Evolutionary conservation across 805 yeast genomes (phyloP).

Genomic region (Zygosaccharomyces lentus): DNA sequence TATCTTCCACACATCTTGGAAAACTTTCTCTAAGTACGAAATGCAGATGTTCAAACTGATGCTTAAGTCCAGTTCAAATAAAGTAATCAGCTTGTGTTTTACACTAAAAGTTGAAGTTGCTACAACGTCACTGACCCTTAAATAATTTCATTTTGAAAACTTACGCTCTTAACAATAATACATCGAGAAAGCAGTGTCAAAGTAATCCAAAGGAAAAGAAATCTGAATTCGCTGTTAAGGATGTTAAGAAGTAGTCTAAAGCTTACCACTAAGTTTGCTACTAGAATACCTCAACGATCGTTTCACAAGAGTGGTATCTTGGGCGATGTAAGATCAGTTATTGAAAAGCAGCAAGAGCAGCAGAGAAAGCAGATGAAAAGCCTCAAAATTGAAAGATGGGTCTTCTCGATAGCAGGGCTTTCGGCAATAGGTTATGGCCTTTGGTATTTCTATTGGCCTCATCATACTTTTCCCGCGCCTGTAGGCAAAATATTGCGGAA

Average conservation of each 20-base stretch:
- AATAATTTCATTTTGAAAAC: not conserved
- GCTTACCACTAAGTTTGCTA: not conserved
- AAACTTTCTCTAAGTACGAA: no score
- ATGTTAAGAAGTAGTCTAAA: conserved; percentile 1
- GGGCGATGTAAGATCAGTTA: conserved; percentile 5
- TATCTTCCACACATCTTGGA: conserved; percentile 60
- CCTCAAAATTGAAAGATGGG: conserved; percentile 12
- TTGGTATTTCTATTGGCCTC: conserved; percentile 56
- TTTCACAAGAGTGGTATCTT: conserved; percentile 6
- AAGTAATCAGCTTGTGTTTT: no score
- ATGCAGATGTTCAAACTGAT: no score
- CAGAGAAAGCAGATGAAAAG: conserved; percentile 9
- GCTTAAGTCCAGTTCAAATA: no score
- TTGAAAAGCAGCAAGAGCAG: conserved; percentile 7
- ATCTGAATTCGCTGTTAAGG: not conserved
- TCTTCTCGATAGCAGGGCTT: conserved; percentile 23
- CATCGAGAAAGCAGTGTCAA: not conserved
- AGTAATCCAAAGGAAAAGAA: not conserved
- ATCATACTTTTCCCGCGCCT: conserved; percentile 59
- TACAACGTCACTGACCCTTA: no score
- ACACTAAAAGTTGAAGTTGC: no score
- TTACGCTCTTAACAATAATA: not conserved
- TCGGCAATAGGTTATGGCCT: conserved; percentile 26
- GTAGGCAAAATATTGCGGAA: conserved; percentile 71
- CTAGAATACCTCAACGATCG: conserved; percentile 6